Evolutionary conservation across 2,329 filamentous ascomycete genomes (phyloP), one percentile per base, ranked within the genome.

Genomic region (Aotearoamyces nothofagi): DNA sequence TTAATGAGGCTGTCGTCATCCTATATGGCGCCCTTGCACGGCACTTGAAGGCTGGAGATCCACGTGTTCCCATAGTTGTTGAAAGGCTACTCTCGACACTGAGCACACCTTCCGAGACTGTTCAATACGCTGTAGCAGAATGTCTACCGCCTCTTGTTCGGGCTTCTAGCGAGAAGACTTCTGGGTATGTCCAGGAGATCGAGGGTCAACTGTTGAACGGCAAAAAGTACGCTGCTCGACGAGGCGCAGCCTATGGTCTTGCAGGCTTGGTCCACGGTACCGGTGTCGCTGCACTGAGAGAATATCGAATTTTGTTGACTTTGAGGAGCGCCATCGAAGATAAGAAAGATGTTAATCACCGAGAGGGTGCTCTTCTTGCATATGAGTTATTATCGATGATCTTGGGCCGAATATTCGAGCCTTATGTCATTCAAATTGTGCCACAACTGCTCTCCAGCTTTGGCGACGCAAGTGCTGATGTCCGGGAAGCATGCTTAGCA

Each of bases 1-100:
- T 96, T 38, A 94, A 94, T 42, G 90, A 98, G 55, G 90, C 92
- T 11, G 86, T 98, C 29, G 86, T 98, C 42, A 90, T 98, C 43
- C 78, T 98, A 51, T 98, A 98, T 44, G 90, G 90, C 49, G 87
- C 92, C 29, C 60, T 98, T 20, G 90, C 86, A 24, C 74, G 81
- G 29, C 90, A 98, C 59, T 58, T 98, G 34, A 71, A 79, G 40
- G 56, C 73, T 5, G 83, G 84, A n/a, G 90, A 98, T 51, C 58
- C 72, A 39, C 86, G 92, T 44, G 71, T 96, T 27, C 83, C 86
- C 1, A 74, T 78, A 32, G 90, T 98, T 25, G 76, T 98, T 28
- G 77, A 87, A 41, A 73, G 84, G 37, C 63, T 98, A 13, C 64
- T 98, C 32, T 71, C 74, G 13, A 94, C 92, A 5, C 61, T 98